phyloP scores from a whole-genome alignment of 2,329 filamentous ascomycete species.

The Stemphylium lycopersici region DNA sequence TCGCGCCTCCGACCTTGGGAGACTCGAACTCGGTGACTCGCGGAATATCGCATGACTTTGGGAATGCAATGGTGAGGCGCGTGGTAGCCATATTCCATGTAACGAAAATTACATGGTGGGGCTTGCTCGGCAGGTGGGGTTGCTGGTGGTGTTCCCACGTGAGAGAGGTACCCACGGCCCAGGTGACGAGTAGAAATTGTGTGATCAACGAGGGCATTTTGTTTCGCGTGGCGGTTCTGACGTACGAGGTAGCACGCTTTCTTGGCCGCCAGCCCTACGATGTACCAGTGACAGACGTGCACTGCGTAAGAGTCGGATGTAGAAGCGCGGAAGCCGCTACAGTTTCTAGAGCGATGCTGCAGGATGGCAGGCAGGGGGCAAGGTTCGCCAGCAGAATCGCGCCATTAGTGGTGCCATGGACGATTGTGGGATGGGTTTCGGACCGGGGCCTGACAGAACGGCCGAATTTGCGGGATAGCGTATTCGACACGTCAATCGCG shows the following conservation, averaged over 20 bases:
- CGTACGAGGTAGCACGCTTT: neutral
- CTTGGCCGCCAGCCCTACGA: neutral
- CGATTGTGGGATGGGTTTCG: neutral
- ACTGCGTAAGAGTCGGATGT: neutral
- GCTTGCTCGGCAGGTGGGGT: neutral
- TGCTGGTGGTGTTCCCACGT: constrained; percentile 4
- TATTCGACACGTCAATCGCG: constrained; percentile 6
- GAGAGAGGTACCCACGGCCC: constrained; percentile 2
- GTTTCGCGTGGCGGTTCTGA: neutral
- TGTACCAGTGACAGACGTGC: neutral
- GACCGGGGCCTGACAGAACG: neutral
- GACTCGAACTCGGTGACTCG: neutral
- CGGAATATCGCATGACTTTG: neutral
- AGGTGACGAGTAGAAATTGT: neutral
- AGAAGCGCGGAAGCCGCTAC: constrained; percentile 11
- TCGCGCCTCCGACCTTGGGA: neutral
- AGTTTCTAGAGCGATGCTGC: constrained; percentile 4
- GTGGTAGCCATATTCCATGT: neutral
- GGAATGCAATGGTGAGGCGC: neutral
- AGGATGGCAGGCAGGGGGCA: constrained; percentile 1
- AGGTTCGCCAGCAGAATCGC: neutral
- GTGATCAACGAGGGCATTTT: neutral
- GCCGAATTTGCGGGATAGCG: constrained; percentile 4
- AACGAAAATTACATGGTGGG: neutral
- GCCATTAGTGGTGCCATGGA: constrained; percentile 8